Evolutionary conservation across 1,139 yeast species (phyloP), one percentile per base, ranked within the genome.

Genomic region (Yamadazyma blattariae): DNA sequence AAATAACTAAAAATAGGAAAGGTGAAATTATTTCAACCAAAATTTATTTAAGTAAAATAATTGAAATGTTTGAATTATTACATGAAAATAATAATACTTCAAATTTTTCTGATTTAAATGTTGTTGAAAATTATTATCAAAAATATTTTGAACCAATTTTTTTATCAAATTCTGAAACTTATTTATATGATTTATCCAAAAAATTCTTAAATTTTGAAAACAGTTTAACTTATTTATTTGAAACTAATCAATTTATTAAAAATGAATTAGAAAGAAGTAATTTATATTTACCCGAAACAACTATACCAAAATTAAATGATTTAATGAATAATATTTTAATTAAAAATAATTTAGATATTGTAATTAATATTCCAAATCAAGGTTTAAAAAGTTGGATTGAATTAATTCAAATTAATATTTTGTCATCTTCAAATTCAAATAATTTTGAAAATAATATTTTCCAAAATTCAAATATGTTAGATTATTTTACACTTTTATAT

Each of bases 91-190:
- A 39, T 34, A 48, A 38, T 11, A 5, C 7, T 5, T 5, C 19
- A 17, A n/a, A n/a, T n/a, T 12, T 36, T 7, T 33, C 25, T 13
- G 70, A 70, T 12, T 38, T 54, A 7, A 59, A 48, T 31, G 54
- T 52, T 18, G 71, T 68, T 2, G 82, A 76, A 32, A 78, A 70
- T 38, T 82, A 79, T 46, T 88, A 84, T 52, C 65, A 71, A 28
- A 70, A 69, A 18, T 71, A 66, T 30, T 86, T 89, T 55, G 96
- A 88, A 48, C 87, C 87, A 0, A 61, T 57, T 33, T 72, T 87
- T 35, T 54, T 86, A 30, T 51, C 67, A 4, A 71, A 70, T 17
- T 77, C 94, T 0, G 74, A 71, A 38, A 56, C 59, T 1, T 87
- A 74, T 52, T 90, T 83, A 52, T 52, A 61, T 16, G 52, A 52